Percentiles rank a stretch among this genome's conserved stretches.
These are phyloP conservation scores for Aspergillus novofumigatus DNA, from an alignment of 2,329 filamentous ascomycete genomes.

Conservation along the genomic window DNA sequence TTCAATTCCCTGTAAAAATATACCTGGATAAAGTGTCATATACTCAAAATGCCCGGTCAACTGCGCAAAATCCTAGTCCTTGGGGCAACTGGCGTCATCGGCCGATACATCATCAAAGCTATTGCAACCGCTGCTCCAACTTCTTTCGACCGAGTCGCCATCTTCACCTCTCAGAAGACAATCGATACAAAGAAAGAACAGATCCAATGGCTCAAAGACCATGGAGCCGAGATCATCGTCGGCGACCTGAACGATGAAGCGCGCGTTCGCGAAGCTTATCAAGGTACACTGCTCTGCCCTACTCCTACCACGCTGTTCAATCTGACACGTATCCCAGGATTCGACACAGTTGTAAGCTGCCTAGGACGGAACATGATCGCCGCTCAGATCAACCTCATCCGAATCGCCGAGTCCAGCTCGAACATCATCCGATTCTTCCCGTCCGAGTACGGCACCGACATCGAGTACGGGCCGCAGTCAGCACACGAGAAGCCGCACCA, in stretches of 20 bases:
- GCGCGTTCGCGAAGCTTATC: conserved; percentile 55
- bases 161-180: conserved; percentile 56
- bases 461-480: conserved; percentile 58
- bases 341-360: conserved; percentile 63
- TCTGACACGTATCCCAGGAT: conserved; percentile 32
- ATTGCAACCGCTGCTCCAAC: conserved; percentile 43
- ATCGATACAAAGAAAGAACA: conserved; percentile 47
- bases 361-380: conserved; percentile 61
- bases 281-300: conserved; percentile 30
- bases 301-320: not conserved
- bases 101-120: conserved; percentile 46
- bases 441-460: conserved; percentile 64
- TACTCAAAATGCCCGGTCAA: not conserved
- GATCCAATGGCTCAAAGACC: conserved; percentile 45
- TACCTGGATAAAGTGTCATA: not conserved
- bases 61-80: conserved; percentile 20
- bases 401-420: conserved; percentile 51
- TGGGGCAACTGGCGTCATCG: conserved; percentile 21
- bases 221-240: conserved; percentile 52
- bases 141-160: conserved; percentile 51
- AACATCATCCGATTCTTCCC: conserved; percentile 62
- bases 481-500: conserved; percentile 64
- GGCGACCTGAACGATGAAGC: conserved; percentile 52
- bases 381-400: conserved; percentile 59
- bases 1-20: not conserved